Base-by-base conservation (phyloP, 208 protist genomes). In the Acanthamoeba sp. region DNA sequence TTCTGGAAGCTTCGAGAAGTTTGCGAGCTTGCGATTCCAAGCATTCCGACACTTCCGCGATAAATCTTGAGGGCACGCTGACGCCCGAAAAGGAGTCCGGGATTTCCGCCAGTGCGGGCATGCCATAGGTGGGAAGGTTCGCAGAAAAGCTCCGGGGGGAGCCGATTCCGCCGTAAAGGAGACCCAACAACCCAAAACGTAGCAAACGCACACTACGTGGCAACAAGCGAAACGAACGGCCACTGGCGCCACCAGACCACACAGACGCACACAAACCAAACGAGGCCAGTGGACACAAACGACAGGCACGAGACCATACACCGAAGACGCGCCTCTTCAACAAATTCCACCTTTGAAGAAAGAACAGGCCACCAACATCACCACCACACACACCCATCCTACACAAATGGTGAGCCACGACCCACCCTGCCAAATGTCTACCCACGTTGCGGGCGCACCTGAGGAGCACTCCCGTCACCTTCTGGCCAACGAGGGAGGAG, bases 111-210 rank as follows among this genome's bases (percentile, higher is more conserved):
- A 66, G 24, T 66, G 20, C 66, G 34, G 29, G 5, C 18, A 9
- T 6, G n/a, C 14, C 36, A 76, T 12, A 22, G 50, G 50, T 20
- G 6, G 34, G 66, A 76, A 76, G 10, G 10, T 76, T 76, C 66
- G 66, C 66, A 76, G 66, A 76, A 76, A 76, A 76, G 66, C 36
- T 76, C 66, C 66, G 66, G 27, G 59, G 10, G 59, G 27, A 66
- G 66, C 66, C 34, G 66, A 76, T 76, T 76, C 66, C 66, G 66
- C 66, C 66, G 66, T 76, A 76, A 76, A 1, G 5, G 57, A 64
- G 32, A 48, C 42, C 42, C 6, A 20, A 18, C n/a, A 76, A 27
- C 9, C 40, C 24, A 45, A 36, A 76, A 24, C 6, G 2, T 45
- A 76, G 2, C 6, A 3, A 1, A 45, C 29, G 9, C 14, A 42